These are phyloP conservation scores for Xylaria hypoxylon DNA, from an alignment of 2,329 filamentous ascomycete species.

Conservation along the genomic window DNA sequence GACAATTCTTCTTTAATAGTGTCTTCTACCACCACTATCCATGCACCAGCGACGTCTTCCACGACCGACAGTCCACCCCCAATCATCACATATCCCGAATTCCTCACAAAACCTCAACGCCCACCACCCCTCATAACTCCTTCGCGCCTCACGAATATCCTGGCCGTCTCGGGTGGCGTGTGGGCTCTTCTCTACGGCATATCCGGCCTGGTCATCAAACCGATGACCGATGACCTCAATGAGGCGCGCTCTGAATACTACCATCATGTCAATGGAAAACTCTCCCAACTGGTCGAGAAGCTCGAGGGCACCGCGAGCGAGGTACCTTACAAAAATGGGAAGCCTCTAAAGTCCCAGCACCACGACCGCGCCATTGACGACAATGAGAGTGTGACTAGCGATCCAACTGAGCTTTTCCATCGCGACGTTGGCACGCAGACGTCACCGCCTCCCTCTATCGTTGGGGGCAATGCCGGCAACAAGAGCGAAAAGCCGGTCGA, in stretches of 20 bases:
- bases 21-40: constrained; percentile 20
- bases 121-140: constrained; percentile 73
- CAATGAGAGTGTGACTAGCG: constrained; percentile 63
- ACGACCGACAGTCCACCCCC: constrained; percentile 65
- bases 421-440: constrained; percentile 85
- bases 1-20: constrained; percentile 30
- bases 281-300: constrained; percentile 60
- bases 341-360: constrained; percentile 38
- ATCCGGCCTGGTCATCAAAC: constrained; percentile 75
- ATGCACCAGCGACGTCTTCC: constrained; percentile 39
- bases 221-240: constrained; percentile 66
- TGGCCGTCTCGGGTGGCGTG: constrained; percentile 68
- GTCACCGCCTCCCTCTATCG: constrained; percentile 61
- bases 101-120: constrained; percentile 67
- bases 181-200: constrained; percentile 77
- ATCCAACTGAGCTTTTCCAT: constrained; percentile 83
- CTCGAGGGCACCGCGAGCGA: constrained; percentile 71
- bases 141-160: constrained; percentile 66
- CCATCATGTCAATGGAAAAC: constrained; percentile 59
- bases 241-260: constrained; percentile 66
- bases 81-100: constrained; percentile 78
- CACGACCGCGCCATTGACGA: constrained; percentile 48
- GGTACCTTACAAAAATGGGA: constrained; percentile 60
- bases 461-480: constrained; percentile 27
- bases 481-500: constrained; percentile 49